These are phyloP conservation scores for Candida neerlandica DNA, from an alignment of 1,139 yeast genomes.

Conservation along the genomic window DNA sequence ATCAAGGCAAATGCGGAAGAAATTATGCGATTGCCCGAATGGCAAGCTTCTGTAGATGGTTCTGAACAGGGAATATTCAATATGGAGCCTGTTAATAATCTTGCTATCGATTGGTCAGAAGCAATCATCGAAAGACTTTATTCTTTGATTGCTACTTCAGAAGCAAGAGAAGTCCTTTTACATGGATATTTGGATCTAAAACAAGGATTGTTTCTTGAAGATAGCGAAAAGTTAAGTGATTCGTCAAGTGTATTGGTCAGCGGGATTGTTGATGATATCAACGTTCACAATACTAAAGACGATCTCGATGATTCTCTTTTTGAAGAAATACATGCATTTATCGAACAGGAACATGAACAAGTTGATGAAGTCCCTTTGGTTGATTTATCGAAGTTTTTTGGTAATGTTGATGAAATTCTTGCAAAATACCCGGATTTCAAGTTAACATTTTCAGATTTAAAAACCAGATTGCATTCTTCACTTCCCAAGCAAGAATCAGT, in stretches of 20 bases:
- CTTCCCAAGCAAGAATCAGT: slow-evolving; percentile 54
- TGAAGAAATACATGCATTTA: slow-evolving; percentile 23
- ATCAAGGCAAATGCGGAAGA: slow-evolving; percentile 2
- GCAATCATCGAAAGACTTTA: slow-evolving; percentile 35
- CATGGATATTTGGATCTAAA: slow-evolving; percentile 51
- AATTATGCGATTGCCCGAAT: background rate
- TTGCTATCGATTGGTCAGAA: slow-evolving; percentile 38
- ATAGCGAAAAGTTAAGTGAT: slow-evolving; percentile 5
- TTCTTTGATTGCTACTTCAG: slow-evolving; percentile 45
- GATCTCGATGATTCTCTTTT: slow-evolving; percentile 25
- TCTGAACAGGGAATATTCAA: slow-evolving; percentile 20
- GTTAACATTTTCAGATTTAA: slow-evolving; percentile 53
- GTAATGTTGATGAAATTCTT: slow-evolving; percentile 17
- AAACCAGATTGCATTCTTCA: slow-evolving; percentile 49
- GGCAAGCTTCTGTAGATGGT: too few species aligned
- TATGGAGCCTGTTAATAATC: slow-evolving; percentile 24
- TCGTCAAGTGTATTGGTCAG: slow-evolving; percentile 44
- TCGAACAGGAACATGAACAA: slow-evolving; percentile 12
- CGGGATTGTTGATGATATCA: slow-evolving; percentile 63
- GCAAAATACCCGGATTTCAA: slow-evolving; percentile 20
- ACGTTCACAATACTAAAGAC: slow-evolving; percentile 19
- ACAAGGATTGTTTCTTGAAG: slow-evolving; percentile 25
- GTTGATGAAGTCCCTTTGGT: slow-evolving; percentile 17
- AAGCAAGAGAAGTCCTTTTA: slow-evolving; percentile 62
- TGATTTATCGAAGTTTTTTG: slow-evolving; percentile 27